A percentile compares a stretch with the other conserved stretches of the same genome.
phyloP scores from a whole-genome alignment of 2,329 filamentous ascomycete species.

The Apiospora saccharicola region DNA sequence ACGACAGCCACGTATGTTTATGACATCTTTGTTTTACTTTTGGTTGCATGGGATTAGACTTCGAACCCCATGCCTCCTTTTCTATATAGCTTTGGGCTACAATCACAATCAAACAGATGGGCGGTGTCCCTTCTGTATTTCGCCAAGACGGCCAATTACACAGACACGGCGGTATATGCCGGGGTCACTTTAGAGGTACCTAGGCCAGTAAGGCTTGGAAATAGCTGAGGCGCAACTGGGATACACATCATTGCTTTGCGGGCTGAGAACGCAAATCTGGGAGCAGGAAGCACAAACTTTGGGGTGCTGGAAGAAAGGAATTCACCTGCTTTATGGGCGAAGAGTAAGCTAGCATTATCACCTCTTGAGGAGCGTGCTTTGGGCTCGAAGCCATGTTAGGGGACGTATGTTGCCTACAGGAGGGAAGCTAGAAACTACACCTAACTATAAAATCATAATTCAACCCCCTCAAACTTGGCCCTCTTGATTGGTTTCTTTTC shows the following conservation, averaged over 20 bases:
- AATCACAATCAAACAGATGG: background rate
- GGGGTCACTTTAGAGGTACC: background rate
- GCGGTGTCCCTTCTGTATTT: background rate
- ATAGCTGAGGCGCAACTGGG: background rate
- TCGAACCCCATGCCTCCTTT: background rate
- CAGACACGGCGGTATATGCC: background rate
- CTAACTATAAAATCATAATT: background rate
- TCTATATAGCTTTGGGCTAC: background rate
- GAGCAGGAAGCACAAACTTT: background rate
- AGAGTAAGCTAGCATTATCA: background rate
- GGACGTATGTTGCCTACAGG: background rate
- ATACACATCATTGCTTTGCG: background rate
- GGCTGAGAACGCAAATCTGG: background rate
- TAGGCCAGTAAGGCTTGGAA: background rate
- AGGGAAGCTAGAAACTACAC: background rate
- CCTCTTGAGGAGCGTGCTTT: background rate
- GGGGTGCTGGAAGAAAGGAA: background rate
- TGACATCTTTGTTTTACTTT: background rate
- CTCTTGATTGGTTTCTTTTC: too few relatives aligned
- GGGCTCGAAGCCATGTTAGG: background rate
- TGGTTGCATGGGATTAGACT: background rate
- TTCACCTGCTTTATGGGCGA: background rate
- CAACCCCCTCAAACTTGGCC: background rate
- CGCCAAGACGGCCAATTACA: background rate
- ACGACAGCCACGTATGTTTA: slow-evolving; percentile 12